Evolutionary conservation across 306 rosid genomes (phyloP).

Genomic region (Pyrus communis): DNA sequence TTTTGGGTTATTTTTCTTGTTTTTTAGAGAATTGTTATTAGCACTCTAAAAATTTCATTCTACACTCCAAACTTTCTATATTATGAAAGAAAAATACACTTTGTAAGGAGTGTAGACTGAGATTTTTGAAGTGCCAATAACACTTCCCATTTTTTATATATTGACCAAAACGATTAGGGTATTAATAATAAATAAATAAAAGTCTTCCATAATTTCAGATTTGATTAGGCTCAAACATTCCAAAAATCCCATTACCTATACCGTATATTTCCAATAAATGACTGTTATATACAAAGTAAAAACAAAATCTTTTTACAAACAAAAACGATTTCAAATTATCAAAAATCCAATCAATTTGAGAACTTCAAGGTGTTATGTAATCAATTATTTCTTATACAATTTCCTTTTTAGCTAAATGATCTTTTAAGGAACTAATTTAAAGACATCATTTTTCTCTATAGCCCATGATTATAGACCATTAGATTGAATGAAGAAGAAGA

Average conservation of each 20-base stretch:
- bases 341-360: not conserved
- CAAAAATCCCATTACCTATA: not conserved
- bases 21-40: too few species aligned
- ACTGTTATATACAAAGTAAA: not conserved
- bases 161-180: not conserved
- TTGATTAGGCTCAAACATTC: not conserved
- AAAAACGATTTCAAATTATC: not conserved
- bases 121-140: too few species aligned
- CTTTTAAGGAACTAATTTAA: too few species aligned
- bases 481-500: too few species aligned
- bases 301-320: not conserved
- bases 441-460: not conserved
- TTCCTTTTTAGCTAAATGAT: not conserved
- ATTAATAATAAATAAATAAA: not conserved
- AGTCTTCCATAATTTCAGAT: not conserved
- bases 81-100: too few species aligned
- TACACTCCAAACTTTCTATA: too few species aligned
- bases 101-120: too few species aligned
- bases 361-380: not conserved
- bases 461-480: too few species aligned
- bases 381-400: too few species aligned
- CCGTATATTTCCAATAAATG: not conserved
- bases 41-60: too few species aligned
- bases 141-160: not conserved
- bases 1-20: not conserved